Evolutionary conservation across 371 early-diverging fungal species (phyloP).

Genomic region (Gilbertella persicaria): DNA sequence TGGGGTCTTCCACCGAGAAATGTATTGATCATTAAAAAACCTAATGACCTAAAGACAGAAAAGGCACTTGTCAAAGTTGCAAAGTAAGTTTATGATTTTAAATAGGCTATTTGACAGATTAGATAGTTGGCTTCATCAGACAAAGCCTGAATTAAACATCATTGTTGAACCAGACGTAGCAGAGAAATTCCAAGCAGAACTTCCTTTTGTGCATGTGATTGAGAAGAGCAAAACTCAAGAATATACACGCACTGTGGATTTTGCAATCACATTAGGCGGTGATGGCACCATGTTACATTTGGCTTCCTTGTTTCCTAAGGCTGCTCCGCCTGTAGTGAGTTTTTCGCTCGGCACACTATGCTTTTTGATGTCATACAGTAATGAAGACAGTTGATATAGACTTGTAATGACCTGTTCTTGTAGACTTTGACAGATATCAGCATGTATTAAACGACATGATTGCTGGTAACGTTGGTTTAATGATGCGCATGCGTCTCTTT

Average conservation of each 20-base stretch:
- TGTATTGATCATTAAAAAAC: constrained; percentile 79
- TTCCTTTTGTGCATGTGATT: constrained; percentile 63
- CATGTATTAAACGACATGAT: constrained; percentile 64
- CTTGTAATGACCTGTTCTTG: neutral
- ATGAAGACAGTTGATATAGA: neutral
- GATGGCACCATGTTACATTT: constrained; percentile 95
- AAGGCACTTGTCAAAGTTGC: constrained; percentile 66
- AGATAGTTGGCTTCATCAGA: constrained; percentile 63
- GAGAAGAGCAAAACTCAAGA: constrained; percentile 55
- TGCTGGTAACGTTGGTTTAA: constrained; percentile 59
- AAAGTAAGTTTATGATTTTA: constrained; percentile 39
- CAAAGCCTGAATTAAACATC: constrained; percentile 63
- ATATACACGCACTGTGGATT: constrained; percentile 69
- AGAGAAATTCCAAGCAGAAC: constrained; percentile 48
- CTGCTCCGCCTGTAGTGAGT: constrained; percentile 88
- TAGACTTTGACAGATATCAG: constrained; percentile 66
- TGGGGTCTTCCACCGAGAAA: constrained; percentile 75
- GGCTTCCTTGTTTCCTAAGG: constrained; percentile 78
- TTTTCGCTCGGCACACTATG: constrained; percentile 94
- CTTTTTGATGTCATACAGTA: constrained; percentile 85
- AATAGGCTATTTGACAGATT: neutral
- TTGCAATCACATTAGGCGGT: constrained; percentile 93
- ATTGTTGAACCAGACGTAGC: constrained; percentile 70
- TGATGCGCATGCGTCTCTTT: constrained; percentile 76
- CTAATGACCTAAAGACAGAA: constrained; percentile 66